These are phyloP conservation scores for Tardiomyces blankii DNA, from an alignment of 1,139 yeast genomes.

Conservation along the genomic window DNA sequence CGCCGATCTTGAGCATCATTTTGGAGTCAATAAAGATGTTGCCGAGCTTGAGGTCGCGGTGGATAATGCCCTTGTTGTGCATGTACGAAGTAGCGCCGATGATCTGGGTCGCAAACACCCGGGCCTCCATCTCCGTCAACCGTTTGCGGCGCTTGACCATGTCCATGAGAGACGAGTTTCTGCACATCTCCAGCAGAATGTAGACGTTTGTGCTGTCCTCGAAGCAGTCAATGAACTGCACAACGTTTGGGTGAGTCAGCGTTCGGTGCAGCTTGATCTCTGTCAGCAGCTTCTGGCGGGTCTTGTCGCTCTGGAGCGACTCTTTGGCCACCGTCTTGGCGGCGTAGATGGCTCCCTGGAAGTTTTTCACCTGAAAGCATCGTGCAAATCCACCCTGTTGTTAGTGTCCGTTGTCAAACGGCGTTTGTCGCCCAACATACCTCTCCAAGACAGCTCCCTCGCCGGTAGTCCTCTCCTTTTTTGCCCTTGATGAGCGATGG, in stretches of 20 bases:
- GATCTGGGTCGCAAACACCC: slow-evolving; percentile 83
- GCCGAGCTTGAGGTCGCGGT: slow-evolving; percentile 87
- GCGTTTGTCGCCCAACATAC: no score
- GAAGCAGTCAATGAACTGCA: slow-evolving; percentile 85
- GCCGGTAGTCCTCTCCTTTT: slow-evolving; percentile 77
- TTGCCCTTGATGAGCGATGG: slow-evolving; percentile 70
- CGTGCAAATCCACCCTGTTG: slow-evolving; percentile 87
- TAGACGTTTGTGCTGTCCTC: slow-evolving; percentile 78
- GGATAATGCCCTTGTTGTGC: slow-evolving; percentile 84
- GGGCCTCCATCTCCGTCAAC: slow-evolving; percentile 83
- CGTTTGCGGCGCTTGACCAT: slow-evolving; percentile 72
- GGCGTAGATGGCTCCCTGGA: slow-evolving; percentile 74
- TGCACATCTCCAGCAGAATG: slow-evolving; percentile 87
- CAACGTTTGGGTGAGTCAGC: slow-evolving; percentile 70
- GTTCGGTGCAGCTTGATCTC: slow-evolving; percentile 94
- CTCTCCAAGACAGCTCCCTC: slow-evolving; percentile 90
- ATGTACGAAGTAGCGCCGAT: slow-evolving; percentile 88
- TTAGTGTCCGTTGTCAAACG: not conserved
- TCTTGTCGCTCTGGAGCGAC: slow-evolving; percentile 82
- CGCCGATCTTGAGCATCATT: slow-evolving; percentile 89
- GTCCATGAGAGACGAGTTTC: slow-evolving; percentile 72
- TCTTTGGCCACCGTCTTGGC: slow-evolving; percentile 98
- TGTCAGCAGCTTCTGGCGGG: slow-evolving; percentile 71
- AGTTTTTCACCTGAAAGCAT: slow-evolving; percentile 93
- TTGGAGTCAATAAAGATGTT: slow-evolving; percentile 85